Percentiles rank a stretch among this genome's conserved stretches.
These are phyloP conservation scores for Geotrichum candidum DNA, from an alignment of 1,139 yeast genomes.

Conservation along the genomic window DNA sequence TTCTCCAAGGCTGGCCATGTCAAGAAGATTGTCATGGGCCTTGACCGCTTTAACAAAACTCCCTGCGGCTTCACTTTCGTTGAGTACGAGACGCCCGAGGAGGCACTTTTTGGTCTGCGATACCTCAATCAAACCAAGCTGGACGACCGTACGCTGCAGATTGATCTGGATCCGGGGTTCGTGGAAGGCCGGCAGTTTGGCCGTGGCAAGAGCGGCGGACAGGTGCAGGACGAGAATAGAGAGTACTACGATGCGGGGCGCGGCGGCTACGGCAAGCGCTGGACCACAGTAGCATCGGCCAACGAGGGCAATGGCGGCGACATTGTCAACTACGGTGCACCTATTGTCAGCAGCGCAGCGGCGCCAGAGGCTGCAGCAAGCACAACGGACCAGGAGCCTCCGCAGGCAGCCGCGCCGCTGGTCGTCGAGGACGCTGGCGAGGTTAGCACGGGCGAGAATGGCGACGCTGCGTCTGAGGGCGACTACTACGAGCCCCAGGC, in stretches of 20 bases:
- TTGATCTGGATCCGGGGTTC: constrained; percentile 93
- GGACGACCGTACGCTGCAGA: constrained; percentile 71
- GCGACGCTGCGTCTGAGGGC: background rate
- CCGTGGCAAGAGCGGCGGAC: constrained; percentile 88
- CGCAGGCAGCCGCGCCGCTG: background rate
- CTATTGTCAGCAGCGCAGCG: background rate
- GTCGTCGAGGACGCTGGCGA: background rate
- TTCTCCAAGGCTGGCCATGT: constrained; percentile 64
- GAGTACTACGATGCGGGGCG: constrained; percentile 53
- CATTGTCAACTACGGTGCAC: constrained; percentile 9
- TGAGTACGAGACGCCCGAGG: constrained; percentile 58
- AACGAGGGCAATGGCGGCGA: constrained; percentile 7
- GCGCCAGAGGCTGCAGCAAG: background rate
- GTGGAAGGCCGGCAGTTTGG: constrained; percentile 93
- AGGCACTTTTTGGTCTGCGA: constrained; percentile 75
- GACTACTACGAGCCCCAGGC: background rate
- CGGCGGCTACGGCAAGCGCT: constrained; percentile 46
- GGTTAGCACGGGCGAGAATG: background rate
- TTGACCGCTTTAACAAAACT: constrained; percentile 78
- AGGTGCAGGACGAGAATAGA: constrained; percentile 54
- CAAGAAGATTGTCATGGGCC: constrained; percentile 81
- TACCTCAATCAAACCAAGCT: constrained; percentile 73
- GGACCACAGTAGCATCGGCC: constrained; percentile 22
- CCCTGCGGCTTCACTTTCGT: constrained; percentile 97
- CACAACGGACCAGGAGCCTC: background rate